Conservation (phyloP, 2,329 filamentous ascomycete genomes). For the Ceratocystis alfenasii region DNA sequence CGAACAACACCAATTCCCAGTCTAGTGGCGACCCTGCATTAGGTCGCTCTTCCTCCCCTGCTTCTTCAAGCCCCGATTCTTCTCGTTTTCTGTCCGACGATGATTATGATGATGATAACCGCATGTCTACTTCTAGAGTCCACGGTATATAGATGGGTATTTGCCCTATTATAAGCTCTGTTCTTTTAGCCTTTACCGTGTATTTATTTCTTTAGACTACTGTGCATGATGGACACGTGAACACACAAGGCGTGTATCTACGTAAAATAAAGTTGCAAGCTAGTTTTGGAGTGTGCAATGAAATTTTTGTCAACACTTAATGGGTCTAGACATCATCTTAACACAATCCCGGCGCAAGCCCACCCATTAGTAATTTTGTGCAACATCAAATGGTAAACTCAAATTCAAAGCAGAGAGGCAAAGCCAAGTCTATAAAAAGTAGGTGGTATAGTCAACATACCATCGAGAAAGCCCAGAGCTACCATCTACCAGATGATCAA, state of each 20-base stretch:
- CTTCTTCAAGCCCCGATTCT: background rate
- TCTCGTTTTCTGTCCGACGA: slow-evolving; percentile 3
- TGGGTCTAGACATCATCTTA: background rate
- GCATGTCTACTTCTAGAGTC: background rate
- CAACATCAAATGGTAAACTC: background rate
- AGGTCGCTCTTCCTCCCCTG: background rate
- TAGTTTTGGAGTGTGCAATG: too few species aligned
- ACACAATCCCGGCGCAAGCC: background rate
- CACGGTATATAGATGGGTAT: background rate
- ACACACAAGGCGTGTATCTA: too few species aligned
- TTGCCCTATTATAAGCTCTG: background rate
- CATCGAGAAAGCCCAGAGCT: background rate
- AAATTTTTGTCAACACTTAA: too few species aligned
- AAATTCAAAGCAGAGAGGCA: background rate
- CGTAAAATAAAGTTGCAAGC: too few species aligned
- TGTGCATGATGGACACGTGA: too few species aligned
- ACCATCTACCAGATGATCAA: slow-evolving; percentile 2
- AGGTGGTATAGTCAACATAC: background rate
- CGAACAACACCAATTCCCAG: background rate
- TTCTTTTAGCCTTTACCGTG: background rate
- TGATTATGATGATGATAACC: slow-evolving; percentile 7
- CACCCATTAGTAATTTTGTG: background rate
- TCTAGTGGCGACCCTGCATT: background rate
- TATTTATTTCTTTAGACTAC: background rate
- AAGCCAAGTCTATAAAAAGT: background rate